Evolutionary conservation across 768 basidiomycete species (phyloP).

Genomic region (Leccinum obscurum): DNA sequence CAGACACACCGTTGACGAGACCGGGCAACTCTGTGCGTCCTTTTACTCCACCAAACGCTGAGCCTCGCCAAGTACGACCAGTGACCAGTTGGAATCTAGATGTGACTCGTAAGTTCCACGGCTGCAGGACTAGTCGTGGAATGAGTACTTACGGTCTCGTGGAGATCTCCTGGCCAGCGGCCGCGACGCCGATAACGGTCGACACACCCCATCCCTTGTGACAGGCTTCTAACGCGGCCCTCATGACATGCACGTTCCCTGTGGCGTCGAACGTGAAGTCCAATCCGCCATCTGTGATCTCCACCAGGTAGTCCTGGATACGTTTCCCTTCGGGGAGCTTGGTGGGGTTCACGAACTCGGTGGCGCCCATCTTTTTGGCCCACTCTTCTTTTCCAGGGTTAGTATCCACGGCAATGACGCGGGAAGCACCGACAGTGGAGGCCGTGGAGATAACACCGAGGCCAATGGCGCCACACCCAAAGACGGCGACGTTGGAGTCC

Average conservation of each 20-base stretch:
- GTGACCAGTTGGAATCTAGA: conserved; percentile 68
- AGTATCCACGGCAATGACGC: conserved; percentile 90
- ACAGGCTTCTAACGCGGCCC: conserved; percentile 94
- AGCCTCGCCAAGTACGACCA: conserved; percentile 91
- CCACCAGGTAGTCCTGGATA: conserved; percentile 87
- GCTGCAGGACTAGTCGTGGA: not conserved
- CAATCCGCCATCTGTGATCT: conserved; percentile 93
- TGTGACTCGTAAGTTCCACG: conserved; percentile 9
- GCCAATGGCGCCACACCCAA: conserved; percentile 96
- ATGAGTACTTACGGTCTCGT: conserved; percentile 70
- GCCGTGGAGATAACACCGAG: conserved; percentile 89
- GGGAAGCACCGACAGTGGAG: conserved; percentile 71
- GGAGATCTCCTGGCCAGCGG: conserved; percentile 92
- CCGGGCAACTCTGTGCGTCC: conserved; percentile 94
- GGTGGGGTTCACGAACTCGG: conserved; percentile 88
- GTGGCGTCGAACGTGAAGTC: conserved; percentile 98
- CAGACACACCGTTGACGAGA: conserved; percentile 74
- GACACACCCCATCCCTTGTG: conserved; percentile 99
- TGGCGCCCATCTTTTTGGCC: conserved; percentile 93
- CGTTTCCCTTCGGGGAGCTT: conserved; percentile 72
- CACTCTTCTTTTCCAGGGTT: conserved; percentile 84
- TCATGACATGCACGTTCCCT: conserved; percentile 94
- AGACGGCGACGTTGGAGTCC: conserved; percentile 88
- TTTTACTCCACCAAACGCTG: conserved; percentile 97
- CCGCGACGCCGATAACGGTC: conserved; percentile 95